phyloP scores from a whole-genome alignment of 805 yeast species.

The Metschnikowia amazonensis region DNA sequence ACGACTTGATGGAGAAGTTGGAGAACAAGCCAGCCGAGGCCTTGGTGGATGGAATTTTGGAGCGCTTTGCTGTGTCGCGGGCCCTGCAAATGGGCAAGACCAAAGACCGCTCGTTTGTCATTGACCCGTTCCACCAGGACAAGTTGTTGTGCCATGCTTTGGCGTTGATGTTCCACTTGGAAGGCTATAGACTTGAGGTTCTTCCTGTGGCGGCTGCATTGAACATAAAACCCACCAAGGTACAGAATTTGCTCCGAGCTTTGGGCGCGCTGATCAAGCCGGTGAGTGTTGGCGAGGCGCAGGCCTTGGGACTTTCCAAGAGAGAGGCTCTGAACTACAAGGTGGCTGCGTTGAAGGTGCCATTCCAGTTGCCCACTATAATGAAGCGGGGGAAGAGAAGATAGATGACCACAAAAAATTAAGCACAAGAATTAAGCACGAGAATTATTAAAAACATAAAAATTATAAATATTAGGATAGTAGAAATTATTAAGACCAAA shows the following conservation, averaged over 20 bases:
- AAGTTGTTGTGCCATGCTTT: conserved; percentile 77
- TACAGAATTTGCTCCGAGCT: conserved; percentile 66
- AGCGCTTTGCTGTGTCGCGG: conserved; percentile 64
- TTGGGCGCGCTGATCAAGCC: conserved; percentile 78
- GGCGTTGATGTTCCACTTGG: conserved; percentile 68
- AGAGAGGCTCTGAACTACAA: conserved; percentile 60
- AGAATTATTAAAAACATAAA: too few relatives aligned
- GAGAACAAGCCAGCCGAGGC: conserved; percentile 65
- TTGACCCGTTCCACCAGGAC: conserved; percentile 88
- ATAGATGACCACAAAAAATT: background rate
- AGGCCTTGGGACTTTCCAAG: conserved; percentile 64
- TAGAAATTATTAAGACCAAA: too few relatives aligned
- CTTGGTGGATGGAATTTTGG: conserved; percentile 66
- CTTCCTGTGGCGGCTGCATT: conserved; percentile 83
- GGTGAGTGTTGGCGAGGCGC: conserved; percentile 70
- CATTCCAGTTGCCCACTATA: conserved; percentile 84
- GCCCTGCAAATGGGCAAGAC: conserved; percentile 53
- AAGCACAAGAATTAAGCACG: too few relatives aligned
- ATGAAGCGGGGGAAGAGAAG: conserved; percentile 55
- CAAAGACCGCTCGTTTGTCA: conserved; percentile 69
- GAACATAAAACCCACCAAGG: conserved; percentile 70
- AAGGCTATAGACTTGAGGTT: conserved; percentile 68
- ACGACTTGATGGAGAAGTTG: conserved; percentile 56
- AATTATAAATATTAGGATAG: too few relatives aligned
- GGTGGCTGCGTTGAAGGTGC: conserved; percentile 80